A percentile compares a stretch with the other conserved stretches of the same genome.
Evolutionary conservation across 2,329 filamentous ascomycete species (phyloP).

Genomic region (Aspergillus tubingensis): DNA sequence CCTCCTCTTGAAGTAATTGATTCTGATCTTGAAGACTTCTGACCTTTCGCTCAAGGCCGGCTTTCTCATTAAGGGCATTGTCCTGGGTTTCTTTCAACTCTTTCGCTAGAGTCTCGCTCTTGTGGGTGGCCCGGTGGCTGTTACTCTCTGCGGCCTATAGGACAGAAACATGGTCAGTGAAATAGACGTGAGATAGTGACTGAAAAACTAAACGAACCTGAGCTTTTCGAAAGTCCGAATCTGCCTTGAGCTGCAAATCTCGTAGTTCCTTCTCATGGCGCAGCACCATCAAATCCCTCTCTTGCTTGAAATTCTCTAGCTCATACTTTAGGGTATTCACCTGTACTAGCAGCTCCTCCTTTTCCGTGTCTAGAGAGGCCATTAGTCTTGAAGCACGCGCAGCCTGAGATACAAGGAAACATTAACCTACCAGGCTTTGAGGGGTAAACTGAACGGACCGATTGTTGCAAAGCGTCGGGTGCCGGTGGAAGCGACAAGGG

Average conservation of each 20-base stretch:
- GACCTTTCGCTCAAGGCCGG: slow-evolving; percentile 57
- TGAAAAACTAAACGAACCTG: slow-evolving; percentile 43
- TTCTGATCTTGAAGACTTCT: slow-evolving; percentile 67
- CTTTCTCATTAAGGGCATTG: slow-evolving; percentile 56
- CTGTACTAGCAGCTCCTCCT: slow-evolving; percentile 85
- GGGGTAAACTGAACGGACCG: slow-evolving; percentile 35
- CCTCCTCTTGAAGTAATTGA: slow-evolving; percentile 74
- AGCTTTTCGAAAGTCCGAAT: slow-evolving; percentile 75
- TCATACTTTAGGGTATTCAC: slow-evolving; percentile 86
- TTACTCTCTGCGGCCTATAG: slow-evolving; percentile 54
- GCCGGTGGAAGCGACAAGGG: slow-evolving; percentile 39
- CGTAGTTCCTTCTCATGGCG: slow-evolving; percentile 82
- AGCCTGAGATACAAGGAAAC: neutral
- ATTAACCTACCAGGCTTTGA: slow-evolving; percentile 40
- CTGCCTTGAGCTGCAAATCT: slow-evolving; percentile 76
- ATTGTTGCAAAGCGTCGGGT: slow-evolving; percentile 40
- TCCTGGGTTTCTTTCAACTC: slow-evolving; percentile 60
- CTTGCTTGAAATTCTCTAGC: slow-evolving; percentile 81
- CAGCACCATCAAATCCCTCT: slow-evolving; percentile 76
- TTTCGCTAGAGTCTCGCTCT: slow-evolving; percentile 55
- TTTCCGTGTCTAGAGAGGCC: slow-evolving; percentile 43
- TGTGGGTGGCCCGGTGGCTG: slow-evolving; percentile 53
- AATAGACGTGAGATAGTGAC: neutral
- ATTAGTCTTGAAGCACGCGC: slow-evolving; percentile 13
- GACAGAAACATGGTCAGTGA: slow-evolving; percentile 2